These are phyloP conservation scores for Tuber microsphaerosporum DNA, from an alignment of 495 filamentous ascomycete genomes.

Conservation along the genomic window DNA sequence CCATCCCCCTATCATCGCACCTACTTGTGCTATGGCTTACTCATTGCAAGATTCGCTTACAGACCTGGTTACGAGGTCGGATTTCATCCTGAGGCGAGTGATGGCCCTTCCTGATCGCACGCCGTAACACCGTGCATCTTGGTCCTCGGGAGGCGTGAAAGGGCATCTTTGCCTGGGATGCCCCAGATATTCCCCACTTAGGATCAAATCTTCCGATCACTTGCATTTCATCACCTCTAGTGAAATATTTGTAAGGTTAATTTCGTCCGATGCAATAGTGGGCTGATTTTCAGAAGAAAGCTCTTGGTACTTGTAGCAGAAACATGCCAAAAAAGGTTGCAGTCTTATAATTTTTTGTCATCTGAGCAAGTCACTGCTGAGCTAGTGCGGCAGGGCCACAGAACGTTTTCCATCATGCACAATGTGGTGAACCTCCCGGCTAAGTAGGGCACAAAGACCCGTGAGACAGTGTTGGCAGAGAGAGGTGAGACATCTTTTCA, in stretches of 20 bases:
- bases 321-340: not conserved
- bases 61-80: not conserved
- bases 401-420: not conserved
- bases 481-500: not conserved
- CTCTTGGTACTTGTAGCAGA: not conserved
- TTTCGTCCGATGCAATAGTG: not conserved
- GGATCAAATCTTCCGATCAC: not conserved
- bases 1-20: not conserved
- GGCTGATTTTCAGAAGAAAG: not conserved
- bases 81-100: not conserved
- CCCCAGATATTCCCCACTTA: not conserved
- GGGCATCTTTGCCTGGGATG: not conserved
- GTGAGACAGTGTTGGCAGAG: not conserved
- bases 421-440: not conserved
- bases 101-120: not conserved
- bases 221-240: not conserved
- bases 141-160: not conserved
- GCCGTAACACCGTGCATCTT: not conserved
- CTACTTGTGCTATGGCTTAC: not conserved
- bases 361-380: not conserved
- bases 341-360: not conserved
- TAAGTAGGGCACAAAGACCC: not conserved
- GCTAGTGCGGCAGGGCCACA: not conserved
- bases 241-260: not conserved
- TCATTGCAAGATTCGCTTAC: not conserved